Evolutionary conservation across 257 asterid species (phyloP).

Genomic region (Hygrophila difformis): DNA sequence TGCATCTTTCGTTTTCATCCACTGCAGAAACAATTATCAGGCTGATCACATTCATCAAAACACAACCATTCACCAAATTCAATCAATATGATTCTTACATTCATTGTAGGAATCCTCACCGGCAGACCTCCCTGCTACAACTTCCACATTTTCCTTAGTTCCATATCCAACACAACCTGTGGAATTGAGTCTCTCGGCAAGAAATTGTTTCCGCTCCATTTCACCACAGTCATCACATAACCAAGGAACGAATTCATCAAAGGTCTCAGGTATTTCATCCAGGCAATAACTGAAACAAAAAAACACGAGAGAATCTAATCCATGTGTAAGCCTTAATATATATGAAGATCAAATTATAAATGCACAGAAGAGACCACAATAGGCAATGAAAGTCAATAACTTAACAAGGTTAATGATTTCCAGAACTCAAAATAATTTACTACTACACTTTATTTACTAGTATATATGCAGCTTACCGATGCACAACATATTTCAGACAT

Average conservation of each 20-base stretch:
- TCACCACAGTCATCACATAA: conserved; percentile 48
- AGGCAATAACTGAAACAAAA: conserved; percentile 59
- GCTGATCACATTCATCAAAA: conserved; percentile 7
- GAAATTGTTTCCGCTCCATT: neutral
- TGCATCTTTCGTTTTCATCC: conserved; percentile 4
- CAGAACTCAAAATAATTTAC: too few relatives aligned
- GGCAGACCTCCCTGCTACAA: neutral
- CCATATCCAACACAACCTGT: too few relatives aligned
- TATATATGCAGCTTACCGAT: conserved; percentile 41
- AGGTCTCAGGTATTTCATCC: conserved; percentile 32
- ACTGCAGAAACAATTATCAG: conserved; percentile 1
- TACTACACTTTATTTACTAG: neutral
- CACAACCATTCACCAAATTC: conserved; percentile 5
- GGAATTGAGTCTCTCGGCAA: too few relatives aligned
- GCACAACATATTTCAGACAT: conserved; percentile 48
- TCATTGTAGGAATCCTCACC: conserved; percentile 1
- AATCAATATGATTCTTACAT: conserved; percentile 4
- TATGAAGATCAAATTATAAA: too few relatives aligned
- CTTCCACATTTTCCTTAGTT: conserved; percentile 1
- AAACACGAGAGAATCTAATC: neutral
- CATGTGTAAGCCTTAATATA: neutral
- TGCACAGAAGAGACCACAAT: too few relatives aligned
- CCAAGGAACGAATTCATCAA: conserved; percentile 58
- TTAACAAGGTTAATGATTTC: too few relatives aligned
- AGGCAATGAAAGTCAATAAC: too few relatives aligned